These are phyloP conservation scores for Carex cristatella DNA, from an alignment of 176 grass and related monocot species.

Conservation along the genomic window DNA sequence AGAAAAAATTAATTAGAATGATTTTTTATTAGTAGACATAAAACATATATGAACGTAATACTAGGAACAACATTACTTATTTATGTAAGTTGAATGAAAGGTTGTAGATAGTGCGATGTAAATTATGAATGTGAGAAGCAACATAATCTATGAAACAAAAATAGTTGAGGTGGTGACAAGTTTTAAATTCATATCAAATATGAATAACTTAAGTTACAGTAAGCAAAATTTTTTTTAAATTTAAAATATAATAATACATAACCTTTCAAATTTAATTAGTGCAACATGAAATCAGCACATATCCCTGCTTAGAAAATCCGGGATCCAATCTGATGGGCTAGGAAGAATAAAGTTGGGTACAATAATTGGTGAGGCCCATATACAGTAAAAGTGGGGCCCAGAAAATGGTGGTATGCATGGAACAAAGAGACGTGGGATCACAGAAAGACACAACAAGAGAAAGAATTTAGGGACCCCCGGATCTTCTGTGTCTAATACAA, in stretches of 20 bases:
- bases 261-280: not conserved
- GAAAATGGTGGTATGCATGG: not conserved
- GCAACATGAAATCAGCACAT: not conserved
- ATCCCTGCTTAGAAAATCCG: not conserved
- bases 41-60: too few relatives aligned
- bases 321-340: not conserved
- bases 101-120: not conserved
- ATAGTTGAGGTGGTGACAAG: too few relatives aligned
- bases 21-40: not conserved
- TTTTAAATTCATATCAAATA: too few relatives aligned
- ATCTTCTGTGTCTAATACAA: not conserved
- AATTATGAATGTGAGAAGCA: too few relatives aligned
- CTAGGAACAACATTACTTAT: too few relatives aligned
- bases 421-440: not conserved
- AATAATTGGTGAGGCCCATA: slow-evolving; percentile 11
- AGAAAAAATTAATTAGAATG: not conserved
- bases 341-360: slow-evolving; percentile 15
- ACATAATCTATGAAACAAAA: too few relatives aligned
- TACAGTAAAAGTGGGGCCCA: not conserved
- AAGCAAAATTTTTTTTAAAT: too few relatives aligned
- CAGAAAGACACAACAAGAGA: not conserved
- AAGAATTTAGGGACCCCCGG: not conserved
- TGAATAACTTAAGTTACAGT: too few relatives aligned
- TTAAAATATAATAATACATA: too few relatives aligned
- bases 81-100: too few relatives aligned